Base-by-base conservation (phyloP, 208 protist genomes). In the Vickermania ingenoplastis region DNA sequence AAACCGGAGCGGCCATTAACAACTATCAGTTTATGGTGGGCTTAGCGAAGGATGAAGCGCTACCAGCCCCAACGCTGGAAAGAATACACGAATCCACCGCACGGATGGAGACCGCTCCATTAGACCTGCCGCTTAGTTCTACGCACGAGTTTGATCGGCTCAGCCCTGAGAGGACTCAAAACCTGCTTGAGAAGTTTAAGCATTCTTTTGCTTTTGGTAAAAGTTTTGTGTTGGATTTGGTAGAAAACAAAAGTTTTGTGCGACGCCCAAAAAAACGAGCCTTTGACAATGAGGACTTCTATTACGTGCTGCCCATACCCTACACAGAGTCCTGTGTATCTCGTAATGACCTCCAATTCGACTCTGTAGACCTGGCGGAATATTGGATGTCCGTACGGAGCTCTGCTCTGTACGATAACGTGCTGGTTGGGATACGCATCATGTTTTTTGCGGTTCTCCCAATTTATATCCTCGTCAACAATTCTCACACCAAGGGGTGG, bases 391-490 rank as follows among this genome's bases (percentile, higher is more conserved):
- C 61, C 28, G 0, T 81, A 22, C 66, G 63, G 55, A 73, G 69
- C 11, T 63, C 73, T 31, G 59, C 53, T 0, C 56, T 70, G n/a
- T 61, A 58, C 17, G 53, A 56, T 25, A 74, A 76, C 57, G 41
- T 72, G 22, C 53, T 81, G 53, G 65, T 77, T 31, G 36, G 67
- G 27, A 53, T 87, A 23, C 80, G 80, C 27, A 63, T 68, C 29
- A 83, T 73, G 2, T 25, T 75, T 29, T 69, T 87, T 48, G 64
- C 65, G 3, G 63, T 72, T 0, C 56, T 83, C 7, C 80, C 80
- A 1, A 61, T 69, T 24, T 79, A 77, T 31, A 22, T 79, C 23
- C 63, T 87, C 4, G 30, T 59, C 11, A 31, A 69, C 54, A 67
- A 78, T 49, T 31, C 67, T 0, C 49, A 69, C 28, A 77, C 71